Conservation (phyloP, 1,139 yeast species). For the Taphrina confusa region DNA sequence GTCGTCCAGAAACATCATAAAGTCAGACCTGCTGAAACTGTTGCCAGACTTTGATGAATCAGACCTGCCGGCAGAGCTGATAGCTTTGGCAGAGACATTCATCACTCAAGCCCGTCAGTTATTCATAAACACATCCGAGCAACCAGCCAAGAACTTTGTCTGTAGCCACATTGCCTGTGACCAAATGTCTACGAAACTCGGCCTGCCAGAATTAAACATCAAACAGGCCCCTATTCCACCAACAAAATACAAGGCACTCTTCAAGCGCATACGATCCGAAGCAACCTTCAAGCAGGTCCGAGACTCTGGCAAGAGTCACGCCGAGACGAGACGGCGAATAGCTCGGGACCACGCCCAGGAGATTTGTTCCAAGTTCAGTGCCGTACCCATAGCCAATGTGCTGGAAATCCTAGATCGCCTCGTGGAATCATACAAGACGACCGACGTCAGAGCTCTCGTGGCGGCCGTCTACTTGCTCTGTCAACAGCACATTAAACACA, state of each 20-base stretch:
- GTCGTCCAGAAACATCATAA: constrained; percentile 17
- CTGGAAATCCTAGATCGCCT: constrained; percentile 5
- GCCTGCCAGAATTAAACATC: constrained; percentile 19
- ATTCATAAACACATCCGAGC: constrained; percentile 2
- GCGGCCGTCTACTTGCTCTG: constrained; percentile 15
- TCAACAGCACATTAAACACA: not conserved
- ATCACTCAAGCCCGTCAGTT: constrained; percentile 7
- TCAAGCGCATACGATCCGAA: constrained; percentile 17
- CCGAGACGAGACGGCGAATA: constrained; percentile 16
- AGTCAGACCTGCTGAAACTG: constrained; percentile 12
- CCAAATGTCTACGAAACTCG: constrained; percentile 8
- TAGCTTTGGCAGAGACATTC: constrained; percentile 16
- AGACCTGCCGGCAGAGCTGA: constrained; percentile 6
- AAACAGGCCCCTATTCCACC: constrained; percentile 16
- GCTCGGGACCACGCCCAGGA: constrained; percentile 18
- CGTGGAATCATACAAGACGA: not conserved
- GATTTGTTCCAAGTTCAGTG: constrained; percentile 1
- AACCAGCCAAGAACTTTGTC: constrained; percentile 20
- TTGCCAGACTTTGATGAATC: constrained; percentile 4
- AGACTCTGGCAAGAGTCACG: constrained; percentile 12
- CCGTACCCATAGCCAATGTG: not conserved
- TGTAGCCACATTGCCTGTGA: constrained; percentile 22
- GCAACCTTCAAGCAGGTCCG: constrained; percentile 20
- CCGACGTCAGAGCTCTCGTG: constrained; percentile 7
- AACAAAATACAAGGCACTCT: constrained; percentile 7